phyloP scores from a whole-genome alignment of 1,139 yeast genomes.

The Insectozyma bohioensis region DNA sequence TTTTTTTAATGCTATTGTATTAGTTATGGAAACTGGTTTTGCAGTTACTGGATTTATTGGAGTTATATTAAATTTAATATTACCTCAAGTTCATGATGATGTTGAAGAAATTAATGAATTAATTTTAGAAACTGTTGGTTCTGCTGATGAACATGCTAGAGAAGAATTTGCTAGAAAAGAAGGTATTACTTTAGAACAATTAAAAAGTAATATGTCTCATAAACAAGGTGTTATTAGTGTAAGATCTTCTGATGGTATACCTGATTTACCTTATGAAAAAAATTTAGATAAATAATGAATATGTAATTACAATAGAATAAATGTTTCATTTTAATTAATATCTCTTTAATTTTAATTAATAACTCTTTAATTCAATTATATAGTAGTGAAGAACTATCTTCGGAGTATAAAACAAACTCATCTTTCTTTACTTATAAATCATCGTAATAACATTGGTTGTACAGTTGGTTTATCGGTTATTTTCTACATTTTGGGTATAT shows the following conservation, averaged over 20 bases:
- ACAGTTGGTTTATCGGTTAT: too few species aligned
- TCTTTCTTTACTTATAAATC: too few species aligned
- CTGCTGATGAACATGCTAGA: conserved; percentile 44
- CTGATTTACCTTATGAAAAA: conserved; percentile 8
- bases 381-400: too few species aligned
- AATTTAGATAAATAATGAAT: too few species aligned
- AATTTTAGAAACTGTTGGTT: conserved; percentile 47
- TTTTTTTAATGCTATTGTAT: conserved; percentile 73
- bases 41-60: conserved; percentile 82
- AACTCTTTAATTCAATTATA: too few species aligned
- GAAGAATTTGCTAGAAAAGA: conserved; percentile 39
- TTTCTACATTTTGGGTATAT: too few species aligned
- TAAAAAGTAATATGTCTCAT: conserved; percentile 10
- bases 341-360: too few species aligned
- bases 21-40: conserved; percentile 86
- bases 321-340: too few species aligned
- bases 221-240: conserved; percentile 11
- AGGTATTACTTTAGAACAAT: conserved; percentile 27
- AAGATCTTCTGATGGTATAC: conserved; percentile 11
- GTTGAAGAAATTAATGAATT: conserved; percentile 51
- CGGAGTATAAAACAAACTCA: too few species aligned
- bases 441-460: too few species aligned
- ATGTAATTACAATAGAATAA: too few species aligned
- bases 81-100: conserved; percentile 73
- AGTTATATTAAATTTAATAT: conserved; percentile 63